These are phyloP conservation scores for Trichoderma koningiopsis DNA, from an alignment of 2,329 filamentous ascomycete species.

Conservation along the genomic window DNA sequence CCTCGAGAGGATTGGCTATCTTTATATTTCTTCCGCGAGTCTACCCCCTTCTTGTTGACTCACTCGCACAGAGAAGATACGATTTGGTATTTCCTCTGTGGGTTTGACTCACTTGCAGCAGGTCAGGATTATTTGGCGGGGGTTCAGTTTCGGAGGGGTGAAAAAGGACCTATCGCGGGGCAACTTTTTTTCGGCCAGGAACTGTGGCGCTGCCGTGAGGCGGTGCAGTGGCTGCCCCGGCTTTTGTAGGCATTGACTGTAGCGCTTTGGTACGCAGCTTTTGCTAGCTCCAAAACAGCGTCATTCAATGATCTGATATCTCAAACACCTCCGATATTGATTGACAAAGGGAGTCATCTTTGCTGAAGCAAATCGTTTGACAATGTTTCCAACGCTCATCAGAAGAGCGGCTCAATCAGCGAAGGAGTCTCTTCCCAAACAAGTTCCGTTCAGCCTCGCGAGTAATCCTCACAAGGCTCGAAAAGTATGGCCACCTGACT, in stretches of 20 bases:
- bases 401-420: conserved; percentile 40
- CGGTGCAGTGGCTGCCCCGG: conserved; percentile 33
- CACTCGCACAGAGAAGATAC: conserved; percentile 18
- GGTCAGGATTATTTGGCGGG: conserved; percentile 27
- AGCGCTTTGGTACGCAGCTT: conserved; percentile 17
- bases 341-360: conserved; percentile 1
- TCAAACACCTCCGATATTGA: neutral
- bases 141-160: conserved; percentile 35
- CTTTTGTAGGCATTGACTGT: conserved; percentile 27
- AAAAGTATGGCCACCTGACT: conserved; percentile 78
- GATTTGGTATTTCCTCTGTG: conserved; percentile 14
- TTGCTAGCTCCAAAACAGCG: conserved; percentile 9
- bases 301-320: conserved; percentile 3
- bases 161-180: conserved; percentile 40
- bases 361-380: conserved; percentile 18
- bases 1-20: neutral
- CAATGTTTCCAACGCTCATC: conserved; percentile 42
- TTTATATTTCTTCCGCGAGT: conserved; percentile 15
- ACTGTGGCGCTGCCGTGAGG: conserved; percentile 33
- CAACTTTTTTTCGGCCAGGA: conserved; percentile 29
- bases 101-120: conserved; percentile 41
- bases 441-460: conserved; percentile 42
- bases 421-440: conserved; percentile 35
- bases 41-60: conserved; percentile 23
- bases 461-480: conserved; percentile 65